Evolutionary conservation across 2,329 filamentous ascomycete genomes (phyloP).

Genomic region (Amphichorda felina): DNA sequence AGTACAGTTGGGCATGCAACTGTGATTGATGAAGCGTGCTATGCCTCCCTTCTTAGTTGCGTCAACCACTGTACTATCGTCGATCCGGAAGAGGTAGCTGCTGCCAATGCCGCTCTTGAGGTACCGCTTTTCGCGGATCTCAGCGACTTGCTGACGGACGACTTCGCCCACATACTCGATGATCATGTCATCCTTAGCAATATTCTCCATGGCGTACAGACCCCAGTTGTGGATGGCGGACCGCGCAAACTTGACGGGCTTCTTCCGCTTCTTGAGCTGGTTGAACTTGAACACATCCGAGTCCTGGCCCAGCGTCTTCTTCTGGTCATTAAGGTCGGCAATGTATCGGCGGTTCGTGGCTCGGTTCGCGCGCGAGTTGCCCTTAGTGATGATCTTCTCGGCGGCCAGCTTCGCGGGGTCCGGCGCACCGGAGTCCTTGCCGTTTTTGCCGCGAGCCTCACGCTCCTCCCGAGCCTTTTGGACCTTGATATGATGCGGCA

Average conservation of each 20-base stretch:
- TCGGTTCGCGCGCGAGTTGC: conserved; percentile 84
- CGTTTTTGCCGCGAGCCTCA: conserved; percentile 62
- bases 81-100: conserved; percentile 95
- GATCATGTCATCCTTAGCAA: conserved; percentile 96
- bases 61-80: conserved; percentile 94
- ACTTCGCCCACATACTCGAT: conserved; percentile 99
- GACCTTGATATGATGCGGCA: conserved; percentile 94
- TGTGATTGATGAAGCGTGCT: conserved; percentile 97
- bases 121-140: conserved; percentile 84
- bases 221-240: conserved; percentile 99
- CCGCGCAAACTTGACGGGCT: conserved; percentile 93
- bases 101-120: conserved; percentile 94
- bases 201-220: conserved; percentile 94
- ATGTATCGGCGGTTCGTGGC: conserved; percentile 92
- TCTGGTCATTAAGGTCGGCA: conserved; percentile 90
- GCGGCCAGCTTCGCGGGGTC: conserved; percentile 63
- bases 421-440: conserved; percentile 51
- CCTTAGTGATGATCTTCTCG: conserved; percentile 73
- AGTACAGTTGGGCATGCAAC: conserved; percentile 95
- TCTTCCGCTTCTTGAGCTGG: conserved; percentile 98
- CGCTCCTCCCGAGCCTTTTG: conserved; percentile 84
- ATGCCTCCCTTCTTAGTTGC: conserved; percentile 98
- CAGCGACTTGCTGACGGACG: conserved; percentile 93
- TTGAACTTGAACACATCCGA: conserved; percentile 95
- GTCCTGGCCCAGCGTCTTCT: conserved; percentile 71